Conservation (phyloP, 2,329 filamentous ascomycete species). For the Septoria petroselini region DNA sequence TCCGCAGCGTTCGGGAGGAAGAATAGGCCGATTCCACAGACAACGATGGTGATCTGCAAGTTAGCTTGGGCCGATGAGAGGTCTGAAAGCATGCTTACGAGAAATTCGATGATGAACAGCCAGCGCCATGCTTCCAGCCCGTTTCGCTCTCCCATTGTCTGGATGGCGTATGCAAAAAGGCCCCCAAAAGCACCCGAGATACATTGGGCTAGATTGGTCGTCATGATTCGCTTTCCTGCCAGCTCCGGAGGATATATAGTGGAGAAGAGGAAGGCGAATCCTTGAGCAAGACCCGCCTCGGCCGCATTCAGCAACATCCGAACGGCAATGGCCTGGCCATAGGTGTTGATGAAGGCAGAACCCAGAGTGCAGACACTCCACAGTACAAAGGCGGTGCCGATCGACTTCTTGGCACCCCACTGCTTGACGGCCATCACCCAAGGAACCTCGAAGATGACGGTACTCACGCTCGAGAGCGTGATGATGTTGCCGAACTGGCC, state of each 20-base stretch:
- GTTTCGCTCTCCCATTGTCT: conserved; percentile 30
- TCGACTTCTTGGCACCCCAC: conserved; percentile 25
- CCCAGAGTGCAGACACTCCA: conserved; percentile 32
- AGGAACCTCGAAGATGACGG: conserved; percentile 13
- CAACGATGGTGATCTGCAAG: conserved; percentile 23
- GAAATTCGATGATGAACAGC: conserved; percentile 23
- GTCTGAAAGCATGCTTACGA: no score
- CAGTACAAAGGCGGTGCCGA: conserved; percentile 23
- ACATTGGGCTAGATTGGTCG: conserved; percentile 29
- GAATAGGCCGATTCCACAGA: conserved; percentile 23
- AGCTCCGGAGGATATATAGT: conserved; percentile 32
- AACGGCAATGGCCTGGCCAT: conserved; percentile 32
- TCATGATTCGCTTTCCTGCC: conserved; percentile 33
- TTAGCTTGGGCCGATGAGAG: no score
- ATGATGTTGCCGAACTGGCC: conserved; percentile 24
- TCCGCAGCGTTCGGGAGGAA: conserved; percentile 28
- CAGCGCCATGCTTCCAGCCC: conserved; percentile 28
- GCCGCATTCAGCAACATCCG: conserved; percentile 33
- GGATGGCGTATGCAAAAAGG: conserved; percentile 31
- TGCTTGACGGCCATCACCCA: conserved; percentile 23
- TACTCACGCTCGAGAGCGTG: conserved; percentile 19
- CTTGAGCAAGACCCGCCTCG: conserved; percentile 35
- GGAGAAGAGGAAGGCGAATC: conserved; percentile 33
- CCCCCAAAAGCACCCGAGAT: conserved; percentile 32
- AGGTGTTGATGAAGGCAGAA: conserved; percentile 35